Conservation (phyloP, 1,139 yeast genomes). For the Diutina scorzettiae region DNA sequence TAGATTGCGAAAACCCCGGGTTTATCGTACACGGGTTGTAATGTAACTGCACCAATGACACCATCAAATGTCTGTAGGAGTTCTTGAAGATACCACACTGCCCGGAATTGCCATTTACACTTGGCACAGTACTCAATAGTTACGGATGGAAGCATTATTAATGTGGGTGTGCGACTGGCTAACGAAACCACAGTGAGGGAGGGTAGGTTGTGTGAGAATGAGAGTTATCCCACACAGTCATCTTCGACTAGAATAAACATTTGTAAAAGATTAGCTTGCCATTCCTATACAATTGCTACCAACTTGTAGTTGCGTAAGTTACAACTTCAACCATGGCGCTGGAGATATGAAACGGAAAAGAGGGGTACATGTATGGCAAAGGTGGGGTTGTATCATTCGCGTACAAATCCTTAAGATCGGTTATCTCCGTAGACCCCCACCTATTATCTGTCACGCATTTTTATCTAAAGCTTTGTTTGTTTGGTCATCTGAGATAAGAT, state of each 20-base stretch:
- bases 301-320: not conserved
- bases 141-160: conserved; percentile 17
- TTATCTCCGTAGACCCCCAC: too few relatives aligned
- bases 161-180: not conserved
- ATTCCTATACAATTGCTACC: too few relatives aligned
- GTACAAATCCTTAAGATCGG: too few relatives aligned
- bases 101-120: conserved; percentile 39
- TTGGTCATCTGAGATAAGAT: too few relatives aligned
- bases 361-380: too few relatives aligned
- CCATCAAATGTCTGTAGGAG: conserved; percentile 31
- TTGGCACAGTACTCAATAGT: conserved; percentile 30
- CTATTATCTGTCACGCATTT: too few relatives aligned
- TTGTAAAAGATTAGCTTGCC: too few relatives aligned
- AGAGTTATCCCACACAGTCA: not conserved
- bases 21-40: conserved; percentile 26
- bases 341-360: too few relatives aligned
- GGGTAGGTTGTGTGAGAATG: too few relatives aligned
- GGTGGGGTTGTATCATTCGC: too few relatives aligned
- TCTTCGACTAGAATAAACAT: not conserved
- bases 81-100: conserved; percentile 36
- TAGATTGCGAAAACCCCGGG: conserved; percentile 28
- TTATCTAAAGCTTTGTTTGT: too few relatives aligned
- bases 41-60: conserved; percentile 20
- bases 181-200: too few relatives aligned
- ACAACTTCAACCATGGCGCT: not conserved